phyloP scores from a whole-genome alignment of 225 moss, liverwort and hornwort genomes.

The Climacium dendroides region DNA sequence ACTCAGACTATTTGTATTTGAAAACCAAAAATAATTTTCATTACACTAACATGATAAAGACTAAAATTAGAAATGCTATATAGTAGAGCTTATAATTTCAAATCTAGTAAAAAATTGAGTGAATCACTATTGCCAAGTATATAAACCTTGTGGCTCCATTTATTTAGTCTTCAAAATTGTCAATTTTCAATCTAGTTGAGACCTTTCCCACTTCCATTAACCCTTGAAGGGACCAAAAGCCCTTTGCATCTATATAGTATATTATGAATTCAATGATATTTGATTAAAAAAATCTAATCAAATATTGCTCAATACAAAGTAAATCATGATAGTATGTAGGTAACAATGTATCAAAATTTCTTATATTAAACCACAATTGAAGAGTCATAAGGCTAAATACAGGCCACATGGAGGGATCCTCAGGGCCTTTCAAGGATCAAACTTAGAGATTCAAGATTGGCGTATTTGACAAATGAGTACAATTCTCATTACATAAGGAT shows the following conservation, averaged over 20 bases:
- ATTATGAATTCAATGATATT: too few species aligned
- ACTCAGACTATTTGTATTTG: not conserved
- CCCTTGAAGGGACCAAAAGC: too few species aligned
- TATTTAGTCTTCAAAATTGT: not conserved
- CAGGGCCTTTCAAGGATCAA: too few species aligned
- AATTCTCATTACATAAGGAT: not conserved
- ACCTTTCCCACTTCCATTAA: not conserved
- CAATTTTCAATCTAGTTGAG: rapidly evolving
- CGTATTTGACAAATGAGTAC: not conserved
- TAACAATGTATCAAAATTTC: too few species aligned
- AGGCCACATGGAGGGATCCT: too few species aligned
- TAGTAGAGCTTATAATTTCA: not conserved
- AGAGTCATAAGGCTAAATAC: too few species aligned
- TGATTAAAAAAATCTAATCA: too few species aligned
- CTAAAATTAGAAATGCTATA: not conserved
- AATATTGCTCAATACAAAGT: too few species aligned
- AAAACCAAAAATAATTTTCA: rapidly evolving
- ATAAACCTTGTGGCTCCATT: not conserved
- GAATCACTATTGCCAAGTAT: not conserved
- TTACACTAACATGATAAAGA: not conserved
- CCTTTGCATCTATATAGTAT: too few species aligned
- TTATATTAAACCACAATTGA: too few species aligned
- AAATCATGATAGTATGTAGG: too few species aligned
- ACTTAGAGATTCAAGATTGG: rapidly evolving
- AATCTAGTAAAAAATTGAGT: rapidly evolving